A percentile compares a stretch with the other conserved stretches of the same genome.
These are phyloP conservation scores for Aurifilum marmelostoma DNA, from an alignment of 2,329 filamentous ascomycete genomes.

Conservation along the genomic window DNA sequence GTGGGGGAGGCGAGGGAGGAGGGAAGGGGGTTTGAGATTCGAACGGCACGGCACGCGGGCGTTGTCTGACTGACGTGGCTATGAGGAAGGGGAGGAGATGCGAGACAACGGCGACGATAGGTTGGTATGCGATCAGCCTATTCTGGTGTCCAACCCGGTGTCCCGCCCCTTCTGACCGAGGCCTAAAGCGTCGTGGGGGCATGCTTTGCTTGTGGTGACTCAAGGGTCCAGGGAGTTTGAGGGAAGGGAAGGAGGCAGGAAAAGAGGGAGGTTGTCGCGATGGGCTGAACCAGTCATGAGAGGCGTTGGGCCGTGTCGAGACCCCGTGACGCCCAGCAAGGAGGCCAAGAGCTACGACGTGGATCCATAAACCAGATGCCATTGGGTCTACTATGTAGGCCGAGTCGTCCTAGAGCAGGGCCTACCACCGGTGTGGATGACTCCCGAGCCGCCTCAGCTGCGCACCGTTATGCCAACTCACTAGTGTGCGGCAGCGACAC, in stretches of 20 bases:
- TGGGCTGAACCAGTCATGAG: background rate
- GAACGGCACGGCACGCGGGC: background rate
- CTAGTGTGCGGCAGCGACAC: too few species aligned
- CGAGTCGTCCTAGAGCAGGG: too few species aligned
- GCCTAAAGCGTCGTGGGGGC: constrained; percentile 2
- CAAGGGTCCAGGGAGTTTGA: background rate
- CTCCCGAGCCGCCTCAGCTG: too few species aligned
- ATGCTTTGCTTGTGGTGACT: background rate
- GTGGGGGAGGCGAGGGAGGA: background rate
- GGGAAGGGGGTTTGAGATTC: background rate
- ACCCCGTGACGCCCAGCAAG: too few species aligned
- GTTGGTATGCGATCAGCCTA: constrained; percentile 14
- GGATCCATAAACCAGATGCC: too few species aligned
- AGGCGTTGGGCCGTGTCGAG: too few species aligned
- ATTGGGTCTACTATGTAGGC: too few species aligned
- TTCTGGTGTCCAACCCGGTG: background rate
- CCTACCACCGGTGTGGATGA: too few species aligned
- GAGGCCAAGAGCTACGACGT: too few species aligned
- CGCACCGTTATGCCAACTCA: too few species aligned
- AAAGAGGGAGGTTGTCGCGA: background rate
- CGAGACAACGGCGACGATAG: background rate
- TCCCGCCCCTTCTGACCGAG: constrained; percentile 5
- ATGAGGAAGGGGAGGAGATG: too few species aligned
- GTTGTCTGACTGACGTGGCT: background rate
- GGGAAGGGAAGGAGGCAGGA: background rate